Conservation (phyloP, 1,284 basidiomycete genomes). For the Fomes fomentarius region DNA sequence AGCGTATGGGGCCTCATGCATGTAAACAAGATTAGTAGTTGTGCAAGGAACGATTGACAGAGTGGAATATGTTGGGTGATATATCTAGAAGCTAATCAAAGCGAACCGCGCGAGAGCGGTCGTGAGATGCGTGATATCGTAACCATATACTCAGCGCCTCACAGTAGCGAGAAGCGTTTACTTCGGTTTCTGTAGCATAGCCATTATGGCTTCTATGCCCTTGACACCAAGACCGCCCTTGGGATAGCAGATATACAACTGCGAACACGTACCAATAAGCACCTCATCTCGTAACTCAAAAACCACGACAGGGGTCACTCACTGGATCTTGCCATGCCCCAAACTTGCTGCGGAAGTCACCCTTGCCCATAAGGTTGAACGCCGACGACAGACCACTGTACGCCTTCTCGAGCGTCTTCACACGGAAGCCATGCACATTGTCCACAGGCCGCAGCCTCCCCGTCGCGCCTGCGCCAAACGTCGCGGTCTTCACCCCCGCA, state of each 20-base stretch:
- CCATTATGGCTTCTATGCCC: slow-evolving; percentile 44
- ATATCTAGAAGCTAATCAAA: too few relatives aligned
- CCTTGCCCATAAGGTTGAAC: slow-evolving; percentile 46
- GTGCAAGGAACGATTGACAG: too few relatives aligned
- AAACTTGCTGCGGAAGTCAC: slow-evolving; percentile 49
- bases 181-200: slow-evolving; percentile 38
- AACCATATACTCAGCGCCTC: too few relatives aligned
- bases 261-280: slow-evolving; percentile 7
- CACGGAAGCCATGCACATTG: slow-evolving; percentile 40
- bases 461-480: slow-evolving; percentile 51
- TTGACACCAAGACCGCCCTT: slow-evolving; percentile 35
- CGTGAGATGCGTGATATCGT: too few relatives aligned
- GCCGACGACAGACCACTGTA: slow-evolving; percentile 47
- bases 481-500: slow-evolving; percentile 45
- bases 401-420: slow-evolving; percentile 48
- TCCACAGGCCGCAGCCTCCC: slow-evolving; percentile 38
- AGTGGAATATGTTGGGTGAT: too few relatives aligned
- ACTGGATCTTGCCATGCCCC: slow-evolving; percentile 41
- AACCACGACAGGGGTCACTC: slow-evolving; percentile 14
- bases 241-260: slow-evolving; percentile 38
- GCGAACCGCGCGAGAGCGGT: too few relatives aligned
- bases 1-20: too few relatives aligned
- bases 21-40: too few relatives aligned
- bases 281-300: not conserved
- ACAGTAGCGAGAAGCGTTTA: too few relatives aligned